Evolutionary conservation across 495 filamentous ascomycete genomes (phyloP).

Genomic region (Annulohypoxylon maeteangense): DNA sequence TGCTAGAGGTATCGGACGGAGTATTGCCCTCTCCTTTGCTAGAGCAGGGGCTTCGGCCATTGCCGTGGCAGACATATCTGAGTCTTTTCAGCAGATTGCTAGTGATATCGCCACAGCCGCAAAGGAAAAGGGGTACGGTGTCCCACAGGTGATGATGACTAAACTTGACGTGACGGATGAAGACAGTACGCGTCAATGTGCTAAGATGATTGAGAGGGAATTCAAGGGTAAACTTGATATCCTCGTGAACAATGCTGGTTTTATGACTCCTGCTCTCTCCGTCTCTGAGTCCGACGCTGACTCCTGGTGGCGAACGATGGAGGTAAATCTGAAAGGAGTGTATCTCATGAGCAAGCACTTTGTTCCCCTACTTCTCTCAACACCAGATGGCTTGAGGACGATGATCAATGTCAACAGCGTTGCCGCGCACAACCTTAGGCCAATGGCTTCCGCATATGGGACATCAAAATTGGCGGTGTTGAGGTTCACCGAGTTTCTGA

Average conservation of each 20-base stretch:
- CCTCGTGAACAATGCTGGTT: slow-evolving; percentile 50
- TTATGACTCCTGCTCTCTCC: slow-evolving; percentile 39
- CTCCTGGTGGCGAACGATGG: slow-evolving; percentile 48
- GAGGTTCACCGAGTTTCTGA: slow-evolving; percentile 50
- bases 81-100: slow-evolving; percentile 33
- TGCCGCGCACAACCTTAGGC: slow-evolving; percentile 40
- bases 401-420: slow-evolving; percentile 46
- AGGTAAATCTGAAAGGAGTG: slow-evolving; percentile 51
- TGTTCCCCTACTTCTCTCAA: slow-evolving; percentile 48
- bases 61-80: slow-evolving; percentile 49
- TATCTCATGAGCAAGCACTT: slow-evolving; percentile 51
- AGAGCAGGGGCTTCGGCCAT: slow-evolving; percentile 46
- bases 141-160: slow-evolving; percentile 50
- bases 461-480: slow-evolving; percentile 50
- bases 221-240: slow-evolving; percentile 45
- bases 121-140: slow-evolving; percentile 34
- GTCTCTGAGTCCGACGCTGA: slow-evolving; percentile 41
- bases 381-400: slow-evolving; percentile 14
- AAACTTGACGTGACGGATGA: slow-evolving; percentile 45
- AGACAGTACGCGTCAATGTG: slow-evolving; percentile 33
- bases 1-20: slow-evolving; percentile 59
- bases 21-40: slow-evolving; percentile 54
- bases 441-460: slow-evolving; percentile 46
- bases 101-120: slow-evolving; percentile 45
- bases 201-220: slow-evolving; percentile 28